phyloP scores from a whole-genome alignment of 2,329 filamentous ascomycete genomes.

The Phialophora macrospora region DNA sequence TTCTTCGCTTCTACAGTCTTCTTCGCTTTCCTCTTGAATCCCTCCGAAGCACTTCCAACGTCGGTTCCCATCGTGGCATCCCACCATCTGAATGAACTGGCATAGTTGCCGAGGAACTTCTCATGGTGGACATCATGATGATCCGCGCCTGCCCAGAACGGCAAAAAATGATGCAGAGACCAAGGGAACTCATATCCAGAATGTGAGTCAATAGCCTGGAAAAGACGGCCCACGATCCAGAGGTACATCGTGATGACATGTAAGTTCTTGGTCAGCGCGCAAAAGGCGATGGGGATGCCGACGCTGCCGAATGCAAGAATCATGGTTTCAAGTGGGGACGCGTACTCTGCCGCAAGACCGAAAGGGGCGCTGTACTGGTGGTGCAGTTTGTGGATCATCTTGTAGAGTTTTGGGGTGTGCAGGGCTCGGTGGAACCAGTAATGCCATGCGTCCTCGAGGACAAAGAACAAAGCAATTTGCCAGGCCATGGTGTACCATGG shows the following conservation, averaged over 20 bases:
- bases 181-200: slow-evolving; percentile 98
- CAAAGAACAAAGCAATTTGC: slow-evolving; percentile 92
- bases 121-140: slow-evolving; percentile 98
- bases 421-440: slow-evolving; percentile 94
- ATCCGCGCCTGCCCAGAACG: slow-evolving; percentile 96
- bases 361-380: slow-evolving; percentile 98
- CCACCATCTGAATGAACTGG: slow-evolving; percentile 99
- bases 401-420: slow-evolving; percentile 95
- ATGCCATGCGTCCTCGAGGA: slow-evolving; percentile 96
- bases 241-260: slow-evolving; percentile 98
- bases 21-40: slow-evolving; percentile 28
- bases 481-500: slow-evolving; percentile 81
- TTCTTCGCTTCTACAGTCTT: slow-evolving; percentile 21
- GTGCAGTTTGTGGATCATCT: slow-evolving; percentile 97
- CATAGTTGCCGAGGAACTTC: slow-evolving; percentile 97
- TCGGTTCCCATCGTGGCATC: slow-evolving; percentile 93
- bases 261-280: slow-evolving; percentile 78
- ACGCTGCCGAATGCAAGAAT: slow-evolving; percentile 87
- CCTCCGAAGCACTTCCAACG: slow-evolving; percentile 61
- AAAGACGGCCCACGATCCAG: slow-evolving; percentile 90
- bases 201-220: slow-evolving; percentile 97
- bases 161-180: slow-evolving; percentile 92
- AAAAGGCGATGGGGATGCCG: slow-evolving; percentile 80
- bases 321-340: slow-evolving; percentile 96
- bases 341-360: slow-evolving; percentile 94